Base-by-base conservation (phyloP, 2,329 filamentous ascomycete genomes). In the Mariannaea sp. region DNA sequence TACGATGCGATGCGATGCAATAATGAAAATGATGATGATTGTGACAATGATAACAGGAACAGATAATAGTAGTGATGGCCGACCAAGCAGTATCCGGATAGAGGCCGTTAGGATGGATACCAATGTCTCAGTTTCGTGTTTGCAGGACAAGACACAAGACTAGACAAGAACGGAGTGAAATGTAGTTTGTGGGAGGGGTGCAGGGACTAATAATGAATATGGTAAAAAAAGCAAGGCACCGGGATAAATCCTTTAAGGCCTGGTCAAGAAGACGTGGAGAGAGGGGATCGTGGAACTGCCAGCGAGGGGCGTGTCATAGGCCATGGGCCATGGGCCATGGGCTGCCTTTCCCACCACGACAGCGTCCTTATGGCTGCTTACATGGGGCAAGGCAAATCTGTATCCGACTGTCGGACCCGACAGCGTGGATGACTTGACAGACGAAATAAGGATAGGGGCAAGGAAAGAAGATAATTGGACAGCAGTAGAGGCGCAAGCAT, bases 1-100 rank as follows among this genome's bases (percentile, higher is more conserved):
- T 24, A 8, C 22, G 22, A 24, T 55, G 43, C 43, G 53, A 63
- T 64, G 53, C 49, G 55, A 65, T 57, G 53, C 43, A 36, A 60
- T 52, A 49, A 48, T 60, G 55, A 40, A 48, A 36, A n/a, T n/a
- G 14, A 35, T 35, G 32, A 35, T 35, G n/a, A 27, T 27, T 27
- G n/a, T n/a, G n/a, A n/a, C n/a, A n/a, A n/a, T n/a, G n/a, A n/a
- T n/a, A n/a, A n/a, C n/a, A n/a, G n/a, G n/a, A n/a, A n/a, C n/a
- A n/a, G n/a, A n/a, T n/a, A n/a, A n/a, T n/a, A n/a, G n/a, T n/a
- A n/a, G n/a, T n/a, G n/a, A n/a, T n/a, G n/a, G n/a, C n/a, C n/a
- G n/a, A n/a, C n/a, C 22, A 24, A 24, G 22, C 22, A 24, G 22
- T 8, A n/a, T n/a, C 8, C 5, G 8, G 32, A 14, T 7, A 35